Conservation (phyloP, 805 yeast species). For the Zygosaccharomyces kombuchaensis region DNA sequence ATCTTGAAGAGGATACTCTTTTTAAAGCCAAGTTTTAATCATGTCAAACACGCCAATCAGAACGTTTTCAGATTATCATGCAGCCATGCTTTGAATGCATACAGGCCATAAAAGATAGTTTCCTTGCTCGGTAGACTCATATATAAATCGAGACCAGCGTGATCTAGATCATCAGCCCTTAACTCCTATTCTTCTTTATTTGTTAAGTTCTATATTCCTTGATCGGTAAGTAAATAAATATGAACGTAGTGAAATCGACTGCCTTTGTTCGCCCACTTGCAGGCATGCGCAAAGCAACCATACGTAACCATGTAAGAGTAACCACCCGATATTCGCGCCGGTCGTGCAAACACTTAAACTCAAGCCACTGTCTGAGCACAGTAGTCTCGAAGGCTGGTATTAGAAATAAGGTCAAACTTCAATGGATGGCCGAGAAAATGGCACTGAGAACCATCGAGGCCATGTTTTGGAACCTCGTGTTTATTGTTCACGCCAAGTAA, state of each 20-base stretch:
- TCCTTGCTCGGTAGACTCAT: constrained; percentile 42
- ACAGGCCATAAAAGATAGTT: constrained; percentile 46
- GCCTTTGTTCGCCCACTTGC: constrained; percentile 69
- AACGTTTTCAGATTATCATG: constrained; percentile 50
- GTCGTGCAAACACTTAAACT: too few relatives aligned
- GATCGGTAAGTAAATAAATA: constrained; percentile 67
- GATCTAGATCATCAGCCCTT: constrained; percentile 47
- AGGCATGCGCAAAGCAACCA: constrained; percentile 82
- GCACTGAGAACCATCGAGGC: too few relatives aligned
- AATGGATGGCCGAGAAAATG: too few relatives aligned
- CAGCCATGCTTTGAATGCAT: constrained; percentile 52
- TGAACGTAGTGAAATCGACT: constrained; percentile 79
- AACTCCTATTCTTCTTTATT: constrained; percentile 39
- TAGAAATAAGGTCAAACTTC: too few relatives aligned
- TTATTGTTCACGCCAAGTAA: too few relatives aligned
- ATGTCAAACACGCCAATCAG: constrained; percentile 48
- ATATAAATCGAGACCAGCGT: constrained; percentile 26
- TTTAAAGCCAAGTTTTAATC: constrained; percentile 57
- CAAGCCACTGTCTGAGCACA: too few relatives aligned
- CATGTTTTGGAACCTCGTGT: too few relatives aligned
- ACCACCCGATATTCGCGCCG: too few relatives aligned
- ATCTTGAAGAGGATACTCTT: constrained; percentile 48
- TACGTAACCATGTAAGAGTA: constrained; percentile 70
- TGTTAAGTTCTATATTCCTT: constrained; percentile 46
- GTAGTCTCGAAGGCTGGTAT: too few relatives aligned